Evolutionary conservation across 1,284 basidiomycete genomes (phyloP).

Genomic region (Cutaneotrichosporon spelunceum): DNA sequence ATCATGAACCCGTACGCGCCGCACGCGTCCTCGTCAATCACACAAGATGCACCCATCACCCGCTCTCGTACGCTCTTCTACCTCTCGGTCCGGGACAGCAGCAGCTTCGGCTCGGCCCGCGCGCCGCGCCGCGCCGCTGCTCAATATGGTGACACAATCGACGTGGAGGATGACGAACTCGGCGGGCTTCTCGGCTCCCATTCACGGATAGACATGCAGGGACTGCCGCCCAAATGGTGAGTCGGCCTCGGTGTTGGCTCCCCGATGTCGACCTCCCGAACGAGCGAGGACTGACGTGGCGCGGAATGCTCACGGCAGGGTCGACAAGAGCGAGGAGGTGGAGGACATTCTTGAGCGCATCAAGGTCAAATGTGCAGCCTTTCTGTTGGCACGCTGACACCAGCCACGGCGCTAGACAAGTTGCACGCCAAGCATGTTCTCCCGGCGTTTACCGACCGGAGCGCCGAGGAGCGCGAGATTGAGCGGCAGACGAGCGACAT

Average conservation of each 20-base stretch:
- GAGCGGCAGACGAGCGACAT: slow-evolving; percentile 81
- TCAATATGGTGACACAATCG: slow-evolving; percentile 50
- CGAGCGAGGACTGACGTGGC: background rate
- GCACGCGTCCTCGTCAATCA: slow-evolving; percentile 3
- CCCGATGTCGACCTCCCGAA: too few relatives aligned
- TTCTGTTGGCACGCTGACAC: slow-evolving; percentile 12
- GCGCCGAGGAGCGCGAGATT: slow-evolving; percentile 90
- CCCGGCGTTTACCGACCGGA: slow-evolving; percentile 92
- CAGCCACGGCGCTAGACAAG: slow-evolving; percentile 79
- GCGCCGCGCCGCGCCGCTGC: slow-evolving; percentile 42
- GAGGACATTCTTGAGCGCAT: slow-evolving; percentile 69
- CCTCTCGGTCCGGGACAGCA: slow-evolving; percentile 88
- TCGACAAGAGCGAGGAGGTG: slow-evolving; percentile 84
- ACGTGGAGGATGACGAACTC: slow-evolving; percentile 63
- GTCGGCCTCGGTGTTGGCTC: background rate
- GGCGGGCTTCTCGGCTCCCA: slow-evolving; percentile 62
- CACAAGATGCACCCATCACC: slow-evolving; percentile 51
- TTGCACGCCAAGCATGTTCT: slow-evolving; percentile 93
- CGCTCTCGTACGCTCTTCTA: slow-evolving; percentile 91
- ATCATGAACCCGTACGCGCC: slow-evolving; percentile 13
- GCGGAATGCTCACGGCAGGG: slow-evolving; percentile 59
- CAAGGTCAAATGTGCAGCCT: slow-evolving; percentile 69
- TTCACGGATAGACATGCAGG: slow-evolving; percentile 58
- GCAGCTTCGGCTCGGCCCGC: slow-evolving; percentile 49
- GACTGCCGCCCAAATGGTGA: slow-evolving; percentile 66